Evolutionary conservation across 2,329 filamentous ascomycete genomes (phyloP).

Genomic region (Cadophora sp.): DNA sequence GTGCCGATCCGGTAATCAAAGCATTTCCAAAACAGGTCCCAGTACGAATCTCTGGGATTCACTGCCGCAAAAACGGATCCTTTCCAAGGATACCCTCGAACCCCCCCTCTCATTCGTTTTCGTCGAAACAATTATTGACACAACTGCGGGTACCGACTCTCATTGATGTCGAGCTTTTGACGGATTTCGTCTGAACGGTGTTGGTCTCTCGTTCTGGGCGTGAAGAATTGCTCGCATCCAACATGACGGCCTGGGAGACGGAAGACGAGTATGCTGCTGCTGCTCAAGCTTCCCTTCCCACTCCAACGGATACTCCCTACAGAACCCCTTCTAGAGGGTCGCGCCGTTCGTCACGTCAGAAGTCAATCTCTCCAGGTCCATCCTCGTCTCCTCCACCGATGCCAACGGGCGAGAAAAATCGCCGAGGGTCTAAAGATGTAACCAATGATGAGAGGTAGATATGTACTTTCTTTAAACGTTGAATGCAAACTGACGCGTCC

Average conservation of each 20-base stretch:
- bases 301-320: constrained; percentile 75
- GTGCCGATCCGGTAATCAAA: constrained; percentile 28
- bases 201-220: constrained; percentile 7
- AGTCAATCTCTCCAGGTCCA: constrained; percentile 69
- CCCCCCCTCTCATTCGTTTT: constrained; percentile 9
- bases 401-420: constrained; percentile 55
- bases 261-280: constrained; percentile 66
- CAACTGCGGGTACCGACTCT: constrained; percentile 16
- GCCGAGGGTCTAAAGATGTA: constrained; percentile 62
- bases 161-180: constrained; percentile 30
- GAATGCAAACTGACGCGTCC: constrained; percentile 29
- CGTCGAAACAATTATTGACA: constrained; percentile 28
- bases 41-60: constrained; percentile 27
- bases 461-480: constrained; percentile 48
- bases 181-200: constrained; percentile 26
- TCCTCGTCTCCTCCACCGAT: constrained; percentile 66
- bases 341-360: constrained; percentile 63
- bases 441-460: constrained; percentile 64
- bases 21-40: constrained; percentile 27
- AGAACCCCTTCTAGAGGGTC: constrained; percentile 75
- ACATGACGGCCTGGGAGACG: constrained; percentile 66
- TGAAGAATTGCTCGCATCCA: constrained; percentile 21
- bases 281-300: constrained; percentile 67
- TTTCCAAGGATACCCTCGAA: constrained; percentile 10
- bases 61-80: constrained; percentile 25